Base-by-base conservation (phyloP, 257 asterid species). In the Primulina eburnea region DNA sequence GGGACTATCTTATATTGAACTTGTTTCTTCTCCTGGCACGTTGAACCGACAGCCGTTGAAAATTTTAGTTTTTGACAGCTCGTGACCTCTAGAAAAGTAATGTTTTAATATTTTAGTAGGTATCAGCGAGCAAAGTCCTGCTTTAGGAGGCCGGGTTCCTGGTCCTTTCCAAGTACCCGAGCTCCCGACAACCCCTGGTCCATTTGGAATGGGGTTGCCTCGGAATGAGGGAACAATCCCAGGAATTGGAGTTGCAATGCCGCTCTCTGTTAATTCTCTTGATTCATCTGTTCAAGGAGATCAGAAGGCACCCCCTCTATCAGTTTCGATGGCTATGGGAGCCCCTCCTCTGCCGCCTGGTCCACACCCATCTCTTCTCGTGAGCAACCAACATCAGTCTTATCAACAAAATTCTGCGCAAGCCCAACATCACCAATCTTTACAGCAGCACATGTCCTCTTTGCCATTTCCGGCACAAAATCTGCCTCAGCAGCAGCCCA, bases 321-420 rank as follows among this genome's bases (percentile, higher is more conserved):
- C 89, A 73, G 78, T 67, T 26, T 83, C 92, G 62, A 80, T 80
- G 79, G 87, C 95, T 70, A 65, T 81, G 66, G 92, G 92, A 60
- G 85, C 92, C 30, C 99, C 97, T 58, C 97, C 99, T 69, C 90
- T 93, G 69, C 97, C 96, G 50, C 97, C 97, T 62, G 99, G 96
- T 73, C 97, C 97, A 10, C 99, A 90, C 60, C 97, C 99, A 73
- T 93, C 99, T 72, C 92, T 86, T 73, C 88, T 86, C 71, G 68
- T 77, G 11, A 82, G 83, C 71, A 90, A 86, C 80, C 96, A 87
- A 74, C 97, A 86, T 76, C 97, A 85, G 78, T 83, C 88, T 67
- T 93, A 89, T 82, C 97, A 93, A 73, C 97, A 89, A 72, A 83
- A 86, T 78, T 33, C 83, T 73, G 87, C 84, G 69, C 86, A 84